Base-by-base conservation (phyloP, 306 rosid species). In the Phaseolus lunatus region DNA sequence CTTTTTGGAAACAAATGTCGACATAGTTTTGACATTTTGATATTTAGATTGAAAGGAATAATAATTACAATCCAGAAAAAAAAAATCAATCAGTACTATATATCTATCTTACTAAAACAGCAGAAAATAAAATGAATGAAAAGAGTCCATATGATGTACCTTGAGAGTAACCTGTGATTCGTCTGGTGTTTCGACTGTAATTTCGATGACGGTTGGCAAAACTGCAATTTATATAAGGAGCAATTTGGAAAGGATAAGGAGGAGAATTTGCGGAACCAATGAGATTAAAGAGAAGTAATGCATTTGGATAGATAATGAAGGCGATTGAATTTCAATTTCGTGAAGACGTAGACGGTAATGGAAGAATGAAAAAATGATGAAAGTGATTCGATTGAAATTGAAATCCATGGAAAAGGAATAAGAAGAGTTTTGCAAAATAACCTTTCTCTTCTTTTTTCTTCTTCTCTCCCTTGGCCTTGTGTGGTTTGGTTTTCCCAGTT, bases 381-480 rank as follows among this genome's bases (percentile, higher is more conserved):
- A 58, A 39, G 22, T 37, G 39, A 16, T 1, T 27, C 37, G 53
- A 47, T 62, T 59, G 18, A 50, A n/a, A 62, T 39, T 35, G 18
- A 7, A 53, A 77, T 26, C 12, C 54, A 2, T 3, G 24, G 11
- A 18, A 41, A 19, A 24, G 27, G 27, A 24, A n/a, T n/a, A n/a
- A n/a, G n/a, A n/a, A n/a, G n/a, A n/a, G n/a, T n/a, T n/a, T n/a
- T n/a, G n/a, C n/a, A n/a, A n/a, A n/a, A n/a, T n/a, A n/a, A n/a
- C 97, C 98, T 94, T 94, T 92, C 85, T 94, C 98, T 78, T 94
- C 98, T 79, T 90, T 92, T 67, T 92, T 94, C 90, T 90, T 94
- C 85, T 94, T 91, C 22, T 90, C 98, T 85, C 93, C 96, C 80
- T 90, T 94, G 19, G 88, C 77, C 81, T 94, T 94, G 83, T 94